These are phyloP conservation scores for Jasminum sambac DNA, from an alignment of 257 asterid species.

Conservation along the genomic window DNA sequence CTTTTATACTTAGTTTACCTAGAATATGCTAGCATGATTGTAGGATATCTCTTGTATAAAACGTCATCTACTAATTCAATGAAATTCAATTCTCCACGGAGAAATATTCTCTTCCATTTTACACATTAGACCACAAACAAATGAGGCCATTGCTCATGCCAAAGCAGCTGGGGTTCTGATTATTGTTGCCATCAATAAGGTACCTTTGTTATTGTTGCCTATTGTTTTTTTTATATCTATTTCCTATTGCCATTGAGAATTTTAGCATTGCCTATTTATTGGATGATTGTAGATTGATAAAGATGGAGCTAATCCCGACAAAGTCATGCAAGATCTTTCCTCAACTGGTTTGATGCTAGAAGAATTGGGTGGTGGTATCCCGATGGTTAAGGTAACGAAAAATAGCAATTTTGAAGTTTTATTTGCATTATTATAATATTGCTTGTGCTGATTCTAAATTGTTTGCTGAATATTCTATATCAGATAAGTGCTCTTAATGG, in stretches of 20 bases:
- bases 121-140: slow-evolving; percentile 94
- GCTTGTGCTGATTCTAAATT: slow-evolving; percentile 30
- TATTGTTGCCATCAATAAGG: slow-evolving; percentile 94
- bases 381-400: slow-evolving; percentile 83
- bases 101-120: too few species aligned
- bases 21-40: too few species aligned
- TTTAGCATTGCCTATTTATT: slow-evolving; percentile 23
- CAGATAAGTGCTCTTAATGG: slow-evolving; percentile 99
- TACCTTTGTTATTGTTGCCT: slow-evolving; percentile 22
- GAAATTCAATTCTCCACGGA: too few species aligned
- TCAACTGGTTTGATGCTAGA: slow-evolving; percentile 91
- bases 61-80: too few species aligned
- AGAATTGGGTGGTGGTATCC: slow-evolving; percentile 94
- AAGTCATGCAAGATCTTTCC: slow-evolving; percentile 90
- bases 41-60: too few species aligned
- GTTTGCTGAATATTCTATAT: slow-evolving; percentile 23
- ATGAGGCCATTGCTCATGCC: slow-evolving; percentile 98
- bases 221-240: slow-evolving; percentile 10
- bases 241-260: slow-evolving; percentile 20
- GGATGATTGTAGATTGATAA: slow-evolving; percentile 65
- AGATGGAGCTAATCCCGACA: slow-evolving; percentile 90
- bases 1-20: too few species aligned
- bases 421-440: slow-evolving; percentile 11
- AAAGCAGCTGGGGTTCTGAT: slow-evolving; percentile 93
- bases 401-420: slow-evolving; percentile 27